phyloP scores from a whole-genome alignment of 257 asterid genomes.

The Solanum pimpinellifolium region DNA sequence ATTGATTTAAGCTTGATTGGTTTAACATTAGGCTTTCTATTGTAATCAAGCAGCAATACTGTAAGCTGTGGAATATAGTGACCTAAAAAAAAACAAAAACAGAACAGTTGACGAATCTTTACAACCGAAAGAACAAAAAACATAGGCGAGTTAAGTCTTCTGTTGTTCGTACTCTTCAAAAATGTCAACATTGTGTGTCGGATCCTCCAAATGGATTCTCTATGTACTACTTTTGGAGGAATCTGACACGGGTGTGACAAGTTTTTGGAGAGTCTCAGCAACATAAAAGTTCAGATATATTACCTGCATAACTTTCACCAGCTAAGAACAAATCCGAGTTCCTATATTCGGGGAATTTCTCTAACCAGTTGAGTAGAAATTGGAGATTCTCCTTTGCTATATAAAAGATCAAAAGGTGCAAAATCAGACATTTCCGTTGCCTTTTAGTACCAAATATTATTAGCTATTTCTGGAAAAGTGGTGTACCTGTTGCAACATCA shows the following conservation, averaged over 20 bases:
- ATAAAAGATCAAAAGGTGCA: neutral
- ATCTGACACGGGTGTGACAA: neutral
- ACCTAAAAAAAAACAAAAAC: neutral
- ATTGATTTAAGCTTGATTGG: conserved; percentile 20
- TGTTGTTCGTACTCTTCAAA: neutral
- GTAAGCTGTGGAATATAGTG: conserved; percentile 21
- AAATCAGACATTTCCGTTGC: neutral
- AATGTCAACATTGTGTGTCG: neutral
- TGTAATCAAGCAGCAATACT: conserved; percentile 10
- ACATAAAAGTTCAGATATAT: neutral
- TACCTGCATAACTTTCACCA: conserved; percentile 20
- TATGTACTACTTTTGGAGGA: neutral
- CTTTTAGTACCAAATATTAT: neutral
- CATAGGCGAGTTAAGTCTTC: neutral
- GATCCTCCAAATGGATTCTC: neutral
- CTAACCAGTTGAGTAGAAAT: conserved; percentile 13
- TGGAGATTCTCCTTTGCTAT: conserved; percentile 19
- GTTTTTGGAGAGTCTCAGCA: neutral
- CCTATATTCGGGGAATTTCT: conserved; percentile 5
- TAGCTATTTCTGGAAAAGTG: neutral
- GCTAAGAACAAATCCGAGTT: conserved; percentile 13
- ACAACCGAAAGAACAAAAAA: neutral
- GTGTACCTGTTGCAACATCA: conserved; percentile 12
- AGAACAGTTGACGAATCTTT: neutral
- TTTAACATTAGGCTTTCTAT: neutral